These are phyloP conservation scores for Tuber umbilicatum DNA, from an alignment of 495 filamentous ascomycete genomes.

Conservation along the genomic window DNA sequence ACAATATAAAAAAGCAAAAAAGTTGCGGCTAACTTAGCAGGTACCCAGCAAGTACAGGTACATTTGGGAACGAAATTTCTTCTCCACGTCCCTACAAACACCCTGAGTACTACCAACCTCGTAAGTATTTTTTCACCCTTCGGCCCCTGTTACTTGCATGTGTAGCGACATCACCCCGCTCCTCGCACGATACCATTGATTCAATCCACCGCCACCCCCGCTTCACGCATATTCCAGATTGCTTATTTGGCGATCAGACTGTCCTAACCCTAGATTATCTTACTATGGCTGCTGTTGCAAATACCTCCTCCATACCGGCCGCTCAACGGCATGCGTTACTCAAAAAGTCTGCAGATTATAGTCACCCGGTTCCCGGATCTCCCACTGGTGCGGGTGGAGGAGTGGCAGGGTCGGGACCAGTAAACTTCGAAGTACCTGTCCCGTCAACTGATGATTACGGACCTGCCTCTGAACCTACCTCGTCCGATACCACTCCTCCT, in stretches of 20 bases:
- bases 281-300: constrained; percentile 33
- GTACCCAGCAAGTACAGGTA: background rate
- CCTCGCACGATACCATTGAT: background rate
- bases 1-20: background rate
- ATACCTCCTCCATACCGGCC: constrained; percentile 17
- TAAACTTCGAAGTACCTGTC: background rate
- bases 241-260: background rate
- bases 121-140: background rate
- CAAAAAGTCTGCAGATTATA: constrained; percentile 2
- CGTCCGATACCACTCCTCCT: constrained; percentile 41
- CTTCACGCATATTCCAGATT: background rate
- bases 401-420: background rate
- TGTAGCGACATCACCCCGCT: background rate
- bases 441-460: constrained; percentile 35
- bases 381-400: background rate
- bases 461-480: constrained; percentile 36
- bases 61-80: background rate
- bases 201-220: background rate
- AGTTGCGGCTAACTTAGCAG: background rate
- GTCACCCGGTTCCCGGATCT: background rate
- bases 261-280: background rate
- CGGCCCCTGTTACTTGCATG: background rate
- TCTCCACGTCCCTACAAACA: background rate
- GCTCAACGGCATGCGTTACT: constrained; percentile 23
- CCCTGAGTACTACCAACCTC: background rate